Base-by-base conservation (phyloP, 179 eudicot species). In the Vitellaria paradoxa region DNA sequence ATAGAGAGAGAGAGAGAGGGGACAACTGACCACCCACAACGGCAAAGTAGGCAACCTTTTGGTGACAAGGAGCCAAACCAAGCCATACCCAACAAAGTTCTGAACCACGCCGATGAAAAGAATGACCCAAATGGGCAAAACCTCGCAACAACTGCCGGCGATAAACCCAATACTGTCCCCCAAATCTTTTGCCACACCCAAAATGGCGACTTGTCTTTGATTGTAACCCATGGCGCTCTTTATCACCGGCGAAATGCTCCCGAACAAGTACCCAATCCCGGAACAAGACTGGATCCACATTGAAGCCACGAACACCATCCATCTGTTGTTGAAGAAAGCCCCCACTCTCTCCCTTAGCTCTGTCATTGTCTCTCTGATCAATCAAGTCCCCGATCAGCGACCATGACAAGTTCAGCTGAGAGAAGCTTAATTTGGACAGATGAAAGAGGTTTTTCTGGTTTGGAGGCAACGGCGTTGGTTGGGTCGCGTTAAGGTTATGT, bases 211-310 rank as follows among this genome's bases (percentile, higher is more conserved):
- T 65, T 88, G 88, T 52, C 83, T 85, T 79, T 88, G 91, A 37
- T 86, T 86, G 67, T 86, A 88, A 17, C 89, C 88, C 91, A 88
- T 83, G 3, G 74, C 26, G 60, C 81, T 50, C 55, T 50, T 50
- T 50, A 50, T 50, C 55, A 50, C 55, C 3, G 55, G 55, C 55
- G 55, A 50, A 50, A 50, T 50, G 55, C 55, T 50, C 55, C 55
- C 55, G 55, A 50, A 50, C 55, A 50, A 50, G 55, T 78, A 88
- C 70, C 91, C 89, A 74, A 88, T 83, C 23, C 91, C 91, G 3
- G 89, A 80, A 30, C 88, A 86, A n/a, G 87, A 88, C 60, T 84
- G 87, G 2, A 86, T 83, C 91, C 91, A 88, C 86, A 88, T 88
- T 11, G 91, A 88, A 56, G 86, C 91, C 24, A 83, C 89, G 65